Evolutionary conservation across 2,329 filamentous ascomycete genomes (phyloP), one percentile per base, ranked within the genome.

Genomic region (Amauroascus verrucosus): DNA sequence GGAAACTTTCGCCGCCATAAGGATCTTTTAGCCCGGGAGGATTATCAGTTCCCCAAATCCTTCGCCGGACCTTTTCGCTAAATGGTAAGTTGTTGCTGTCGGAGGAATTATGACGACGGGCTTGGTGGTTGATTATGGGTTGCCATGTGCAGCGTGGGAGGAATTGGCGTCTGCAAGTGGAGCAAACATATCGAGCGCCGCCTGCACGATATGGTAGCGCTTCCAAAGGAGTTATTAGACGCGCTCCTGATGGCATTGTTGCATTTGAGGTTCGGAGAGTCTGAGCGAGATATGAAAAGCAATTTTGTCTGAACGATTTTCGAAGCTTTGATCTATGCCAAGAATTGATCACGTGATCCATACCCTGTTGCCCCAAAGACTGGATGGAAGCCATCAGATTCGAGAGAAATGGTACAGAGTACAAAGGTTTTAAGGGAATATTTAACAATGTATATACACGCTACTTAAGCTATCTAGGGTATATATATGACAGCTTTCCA

Each of bases 1-100:
- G 55, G 9, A 62, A 60, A 52, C 66, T 67, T 48, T 67, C 62
- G 22, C 67, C 68, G 5, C 67, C 70, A 57, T 78, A 77, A 0
- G 75, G 74, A 62, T 78, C 73, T 51, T 71, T 65, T 26, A 68
- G 52, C 22, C 75, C 75, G 8, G 75, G 75, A 13, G 75, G 74
- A 18, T 72, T 68, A 43, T 77, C 72, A 20, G 72, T 74, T 6
- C 74, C 74, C 75, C 75, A 77, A 56, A 78, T 63, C 60, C 69
- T 74, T 56, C 67, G 65, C 51, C 75, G 72, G 48, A 77, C 60
- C 54, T 69, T 71, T 55, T 77, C 73, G 46, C 70, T 71, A 54
- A 74, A 62, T 38, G 70, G 63, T 43, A 65, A 57, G 48, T 62
- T 48, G n/a, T 41, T 50, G 37, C 48, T 50, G 24, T 50, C 48